These are phyloP conservation scores for Anisodus tanguticus DNA, from an alignment of 257 asterid genomes.

Conservation along the genomic window DNA sequence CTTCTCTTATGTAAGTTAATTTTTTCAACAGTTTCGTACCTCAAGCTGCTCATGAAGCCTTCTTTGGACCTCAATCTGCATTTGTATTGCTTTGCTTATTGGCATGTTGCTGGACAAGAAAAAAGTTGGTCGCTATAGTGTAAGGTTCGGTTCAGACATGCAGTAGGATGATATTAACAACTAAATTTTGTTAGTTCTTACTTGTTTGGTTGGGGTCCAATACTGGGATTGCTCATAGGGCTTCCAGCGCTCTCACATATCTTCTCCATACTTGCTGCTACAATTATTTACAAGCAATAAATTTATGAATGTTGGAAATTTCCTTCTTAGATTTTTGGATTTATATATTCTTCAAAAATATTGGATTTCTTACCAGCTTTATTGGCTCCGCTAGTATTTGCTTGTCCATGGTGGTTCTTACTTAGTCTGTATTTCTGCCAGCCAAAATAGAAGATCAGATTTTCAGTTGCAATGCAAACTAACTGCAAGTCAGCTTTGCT, in stretches of 20 bases:
- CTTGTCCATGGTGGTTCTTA: slow-evolving; percentile 79
- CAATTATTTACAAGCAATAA: slow-evolving; percentile 41
- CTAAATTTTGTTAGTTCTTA: slow-evolving; percentile 38
- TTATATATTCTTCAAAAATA: slow-evolving; percentile 27
- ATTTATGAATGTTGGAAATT: slow-evolving; percentile 24
- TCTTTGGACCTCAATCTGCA: slow-evolving; percentile 89
- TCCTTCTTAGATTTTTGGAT: slow-evolving; percentile 19
- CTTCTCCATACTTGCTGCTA: slow-evolving; percentile 62
- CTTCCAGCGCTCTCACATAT: slow-evolving; percentile 57
- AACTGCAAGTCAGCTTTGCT: neutral
- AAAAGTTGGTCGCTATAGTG: slow-evolving; percentile 23
- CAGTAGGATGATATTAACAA: slow-evolving; percentile 8
- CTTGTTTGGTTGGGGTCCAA: slow-evolving; percentile 61
- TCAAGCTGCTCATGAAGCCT: slow-evolving; percentile 86
- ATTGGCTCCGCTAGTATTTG: slow-evolving; percentile 57
- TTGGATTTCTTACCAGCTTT: slow-evolving; percentile 65
- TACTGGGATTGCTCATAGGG: slow-evolving; percentile 53
- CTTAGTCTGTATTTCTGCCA: slow-evolving; percentile 91
- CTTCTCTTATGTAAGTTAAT: neutral
- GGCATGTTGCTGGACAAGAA: slow-evolving; percentile 63
- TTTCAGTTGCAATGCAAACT: neutral
- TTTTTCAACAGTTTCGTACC: slow-evolving; percentile 49
- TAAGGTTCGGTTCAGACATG: neutral
- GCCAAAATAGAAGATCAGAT: slow-evolving; percentile 30
- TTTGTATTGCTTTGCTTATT: slow-evolving; percentile 71